A percentile compares a stretch with the other conserved stretches of the same genome.
phyloP scores from a whole-genome alignment of 2,329 filamentous ascomycete genomes.

The Fusarium sororula region DNA sequence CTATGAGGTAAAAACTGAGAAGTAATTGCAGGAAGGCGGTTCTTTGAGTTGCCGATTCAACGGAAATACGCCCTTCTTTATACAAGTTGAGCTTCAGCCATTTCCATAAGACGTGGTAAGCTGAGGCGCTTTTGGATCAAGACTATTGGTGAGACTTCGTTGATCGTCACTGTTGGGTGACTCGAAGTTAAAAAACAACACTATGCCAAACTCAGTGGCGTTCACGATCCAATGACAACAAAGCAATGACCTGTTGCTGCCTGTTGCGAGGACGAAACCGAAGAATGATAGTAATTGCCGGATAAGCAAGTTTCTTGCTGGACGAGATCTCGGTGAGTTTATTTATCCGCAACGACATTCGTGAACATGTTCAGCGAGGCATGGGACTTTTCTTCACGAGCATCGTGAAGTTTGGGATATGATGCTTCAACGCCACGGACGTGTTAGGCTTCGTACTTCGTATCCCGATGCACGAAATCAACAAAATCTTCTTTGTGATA shows the following conservation, averaged over 20 bases:
- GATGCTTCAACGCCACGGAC: not conserved
- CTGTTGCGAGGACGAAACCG: not conserved
- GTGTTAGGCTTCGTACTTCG: not conserved
- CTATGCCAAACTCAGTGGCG: not conserved
- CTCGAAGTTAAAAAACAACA: not conserved
- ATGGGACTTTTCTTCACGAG: not conserved
- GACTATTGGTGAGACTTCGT: not conserved
- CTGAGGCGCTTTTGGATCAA: not conserved
- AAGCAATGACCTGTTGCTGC: not conserved
- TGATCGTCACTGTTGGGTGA: too few relatives aligned
- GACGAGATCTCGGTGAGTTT: not conserved
- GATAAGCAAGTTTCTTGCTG: too few relatives aligned
- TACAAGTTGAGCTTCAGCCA: not conserved
- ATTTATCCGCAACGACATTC: not conserved
- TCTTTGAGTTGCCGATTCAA: not conserved
- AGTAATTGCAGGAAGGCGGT: not conserved
- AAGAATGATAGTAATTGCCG: not conserved
- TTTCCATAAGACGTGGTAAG: not conserved
- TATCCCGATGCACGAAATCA: not conserved
- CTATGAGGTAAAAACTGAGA: not conserved
- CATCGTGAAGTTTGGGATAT: not conserved
- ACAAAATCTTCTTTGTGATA: too few relatives aligned
- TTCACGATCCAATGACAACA: not conserved
- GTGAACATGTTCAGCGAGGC: not conserved
- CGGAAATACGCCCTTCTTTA: not conserved